A percentile compares a stretch with the other conserved stretches of the same genome.
These are phyloP conservation scores for Plasmodium ovale DNA, from an alignment of 169 alveolate genomes.

Conservation along the genomic window DNA sequence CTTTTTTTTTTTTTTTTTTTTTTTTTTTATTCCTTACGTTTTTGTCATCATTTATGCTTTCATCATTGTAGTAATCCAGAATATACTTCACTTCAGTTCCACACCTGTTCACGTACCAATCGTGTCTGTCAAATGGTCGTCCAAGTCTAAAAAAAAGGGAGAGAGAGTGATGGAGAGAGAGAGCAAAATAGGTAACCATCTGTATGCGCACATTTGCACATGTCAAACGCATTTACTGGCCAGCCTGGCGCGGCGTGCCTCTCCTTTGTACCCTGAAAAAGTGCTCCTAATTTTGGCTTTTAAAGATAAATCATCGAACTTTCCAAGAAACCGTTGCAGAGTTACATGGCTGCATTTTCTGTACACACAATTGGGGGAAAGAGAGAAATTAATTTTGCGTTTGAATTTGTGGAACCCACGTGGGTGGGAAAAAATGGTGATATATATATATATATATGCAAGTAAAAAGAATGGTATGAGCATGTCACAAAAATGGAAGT, in stretches of 20 bases:
- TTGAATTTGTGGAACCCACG: not conserved
- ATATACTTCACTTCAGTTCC: conserved; percentile 87
- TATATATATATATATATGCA: not conserved
- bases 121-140: conserved; percentile 90
- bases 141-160: conserved; percentile 77
- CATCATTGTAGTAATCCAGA: conserved; percentile 90
- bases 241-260: not conserved
- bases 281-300: conserved; percentile 79
- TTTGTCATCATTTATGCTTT: conserved; percentile 78
- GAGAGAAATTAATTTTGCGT: conserved; percentile 4
- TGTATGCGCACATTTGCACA: not conserved
- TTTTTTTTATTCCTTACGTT: conserved; percentile 36
- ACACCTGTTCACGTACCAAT: conserved; percentile 88
- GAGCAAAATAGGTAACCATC: not conserved
- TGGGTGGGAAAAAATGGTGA: not conserved
- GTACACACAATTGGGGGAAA: not conserved
- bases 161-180: not conserved
- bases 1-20: conserved; percentile 3
- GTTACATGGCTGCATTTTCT: conserved; percentile 82
- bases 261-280: conserved; percentile 60
- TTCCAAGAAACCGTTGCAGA: conserved; percentile 87
- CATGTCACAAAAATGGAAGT: not conserved
- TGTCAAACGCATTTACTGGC: too few relatives aligned
- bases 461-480: conserved; percentile 1
- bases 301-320: conserved; percentile 80